A percentile compares a stretch with the other conserved stretches of the same genome.
These are phyloP conservation scores for Podospora fimiseda DNA, from an alignment of 495 filamentous ascomycete species.

Conservation along the genomic window DNA sequence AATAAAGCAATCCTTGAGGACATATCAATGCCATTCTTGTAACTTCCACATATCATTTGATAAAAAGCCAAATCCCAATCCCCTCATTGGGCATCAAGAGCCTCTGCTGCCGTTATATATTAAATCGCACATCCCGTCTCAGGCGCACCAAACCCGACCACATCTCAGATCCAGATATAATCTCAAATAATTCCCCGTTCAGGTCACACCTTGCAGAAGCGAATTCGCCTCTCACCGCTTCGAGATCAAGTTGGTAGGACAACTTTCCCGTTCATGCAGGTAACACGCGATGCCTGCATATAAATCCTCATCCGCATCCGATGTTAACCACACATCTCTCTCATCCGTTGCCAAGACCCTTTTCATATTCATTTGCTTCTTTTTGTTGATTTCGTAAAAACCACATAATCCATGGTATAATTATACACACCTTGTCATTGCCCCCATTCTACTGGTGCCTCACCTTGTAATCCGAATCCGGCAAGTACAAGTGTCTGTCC, in stretches of 20 bases:
- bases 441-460: constrained; percentile 28
- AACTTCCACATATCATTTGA: neutral
- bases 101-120: too few relatives aligned
- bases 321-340: neutral
- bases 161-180: too few relatives aligned
- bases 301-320: neutral
- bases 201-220: too few relatives aligned
- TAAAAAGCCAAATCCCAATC: neutral
- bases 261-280: neutral
- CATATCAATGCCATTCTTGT: too few relatives aligned
- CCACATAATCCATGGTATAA: neutral
- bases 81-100: neutral
- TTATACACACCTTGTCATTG: neutral
- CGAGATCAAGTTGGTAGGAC: neutral
- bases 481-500: constrained; percentile 81
- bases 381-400: neutral
- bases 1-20: too few relatives aligned
- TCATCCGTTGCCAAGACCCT: neutral
- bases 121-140: too few relatives aligned
- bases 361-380: constrained; percentile 1
- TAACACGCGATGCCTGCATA: constrained; percentile 5
- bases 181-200: too few relatives aligned
- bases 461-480: constrained; percentile 71
- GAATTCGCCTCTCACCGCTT: neutral
- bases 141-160: too few relatives aligned